phyloP scores from a whole-genome alignment of 2,329 filamentous ascomycete genomes.

The Beauveria varroae region DNA sequence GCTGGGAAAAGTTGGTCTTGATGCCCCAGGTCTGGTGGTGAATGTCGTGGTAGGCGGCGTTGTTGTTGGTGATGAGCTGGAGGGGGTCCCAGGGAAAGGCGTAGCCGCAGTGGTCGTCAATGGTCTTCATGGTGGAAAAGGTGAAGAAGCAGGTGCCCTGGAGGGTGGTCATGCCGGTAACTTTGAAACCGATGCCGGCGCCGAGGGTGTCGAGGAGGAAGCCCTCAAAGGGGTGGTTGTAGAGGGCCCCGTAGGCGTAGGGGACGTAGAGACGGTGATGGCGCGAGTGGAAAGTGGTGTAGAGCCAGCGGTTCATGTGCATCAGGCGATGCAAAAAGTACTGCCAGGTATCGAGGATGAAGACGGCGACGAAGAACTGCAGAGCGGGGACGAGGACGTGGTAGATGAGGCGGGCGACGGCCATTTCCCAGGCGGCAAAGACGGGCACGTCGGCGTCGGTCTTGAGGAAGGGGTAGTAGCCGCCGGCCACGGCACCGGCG shows the following conservation, averaged over 20 bases:
- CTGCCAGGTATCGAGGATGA: conserved; percentile 91
- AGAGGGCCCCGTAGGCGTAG: conserved; percentile 92
- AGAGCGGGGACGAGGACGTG: conserved; percentile 66
- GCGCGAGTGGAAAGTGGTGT: conserved; percentile 85
- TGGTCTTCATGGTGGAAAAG: conserved; percentile 86
- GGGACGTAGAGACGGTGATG: conserved; percentile 97
- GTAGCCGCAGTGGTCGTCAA: conserved; percentile 97
- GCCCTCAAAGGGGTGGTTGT: conserved; percentile 93
- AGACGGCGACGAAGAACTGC: conserved; percentile 68
- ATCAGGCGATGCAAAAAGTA: conserved; percentile 95
- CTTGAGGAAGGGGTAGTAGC: conserved; percentile 66
- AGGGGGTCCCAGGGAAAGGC: conserved; percentile 91
- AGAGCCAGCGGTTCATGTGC: conserved; percentile 97
- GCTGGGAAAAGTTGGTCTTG: conserved; percentile 88
- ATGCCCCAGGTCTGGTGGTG: conserved; percentile 99
- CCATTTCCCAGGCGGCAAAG: conserved; percentile 79
- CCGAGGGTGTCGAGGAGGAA: conserved; percentile 90
- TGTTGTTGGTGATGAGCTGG: conserved; percentile 87
- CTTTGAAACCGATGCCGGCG: conserved; percentile 74
- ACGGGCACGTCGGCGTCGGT: conserved; percentile 57
- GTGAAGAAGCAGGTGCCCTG: conserved; percentile 88
- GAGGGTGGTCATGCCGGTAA: conserved; percentile 73
- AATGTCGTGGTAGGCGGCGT: conserved; percentile 93
- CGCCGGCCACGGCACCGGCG: conserved; percentile 70
- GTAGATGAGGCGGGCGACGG: conserved; percentile 70